These are phyloP conservation scores for Mortierella hygrophila DNA, from an alignment of 192 early-diverging fungal genomes.

Conservation along the genomic window DNA sequence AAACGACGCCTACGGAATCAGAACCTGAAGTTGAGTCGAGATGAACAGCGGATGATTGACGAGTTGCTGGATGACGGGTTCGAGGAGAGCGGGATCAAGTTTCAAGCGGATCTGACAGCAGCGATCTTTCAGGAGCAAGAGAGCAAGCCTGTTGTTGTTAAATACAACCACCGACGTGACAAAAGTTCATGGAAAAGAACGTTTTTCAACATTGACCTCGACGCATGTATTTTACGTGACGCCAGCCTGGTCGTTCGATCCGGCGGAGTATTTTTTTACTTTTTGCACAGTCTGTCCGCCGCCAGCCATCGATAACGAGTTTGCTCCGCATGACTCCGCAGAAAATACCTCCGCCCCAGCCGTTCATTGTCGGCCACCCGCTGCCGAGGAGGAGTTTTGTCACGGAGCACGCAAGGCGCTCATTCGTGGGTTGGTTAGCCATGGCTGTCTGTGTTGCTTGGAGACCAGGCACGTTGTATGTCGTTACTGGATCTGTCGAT, in stretches of 20 bases:
- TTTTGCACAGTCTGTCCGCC: slow-evolving; percentile 13
- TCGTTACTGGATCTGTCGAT: no score
- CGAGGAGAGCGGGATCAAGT: neutral
- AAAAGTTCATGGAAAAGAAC: slow-evolving; percentile 8
- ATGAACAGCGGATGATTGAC: neutral
- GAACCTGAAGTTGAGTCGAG: neutral
- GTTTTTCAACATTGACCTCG: neutral
- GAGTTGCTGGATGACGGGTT: neutral
- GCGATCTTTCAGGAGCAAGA: neutral
- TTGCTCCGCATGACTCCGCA: neutral
- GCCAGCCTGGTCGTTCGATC: slow-evolving; percentile 2
- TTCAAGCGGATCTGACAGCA: neutral
- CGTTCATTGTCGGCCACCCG: neutral
- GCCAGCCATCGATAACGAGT: neutral
- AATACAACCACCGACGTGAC: neutral
- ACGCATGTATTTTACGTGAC: neutral
- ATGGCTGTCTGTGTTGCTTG: no score
- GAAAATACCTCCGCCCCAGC: neutral
- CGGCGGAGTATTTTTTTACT: slow-evolving; percentile 10
- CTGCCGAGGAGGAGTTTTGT: slow-evolving; percentile 5
- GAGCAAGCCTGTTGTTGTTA: neutral
- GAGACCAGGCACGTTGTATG: no score
- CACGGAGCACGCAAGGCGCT: neutral
- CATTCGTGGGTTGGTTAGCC: no score
- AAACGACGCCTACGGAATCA: neutral